Evolutionary conservation across 2,329 filamentous ascomycete genomes (phyloP), one percentile per base, ranked within the genome.

Genomic region (Mycogone perniciosa): DNA sequence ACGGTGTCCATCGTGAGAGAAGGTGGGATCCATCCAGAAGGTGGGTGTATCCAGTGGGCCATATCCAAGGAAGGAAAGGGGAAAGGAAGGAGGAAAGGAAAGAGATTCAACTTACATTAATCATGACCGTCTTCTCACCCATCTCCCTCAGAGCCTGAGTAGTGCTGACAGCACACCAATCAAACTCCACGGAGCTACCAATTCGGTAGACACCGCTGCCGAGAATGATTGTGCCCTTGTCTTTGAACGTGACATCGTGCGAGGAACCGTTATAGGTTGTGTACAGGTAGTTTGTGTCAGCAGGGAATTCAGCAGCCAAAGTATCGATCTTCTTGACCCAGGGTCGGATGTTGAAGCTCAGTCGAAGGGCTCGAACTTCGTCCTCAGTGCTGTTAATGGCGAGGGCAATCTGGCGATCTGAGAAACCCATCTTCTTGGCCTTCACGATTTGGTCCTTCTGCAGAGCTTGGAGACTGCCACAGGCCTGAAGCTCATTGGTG

Each of bases 291-390:
- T 96, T 96, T 54, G 91, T 96, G 59, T 93, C 80, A 39, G 90
- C 91, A 31, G 91, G 91, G 76, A 96, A 96, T 71, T 99, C 93
- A 39, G 93, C 93, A 60, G 93, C 93, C 54, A 99, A 80, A 20
- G 93, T 99, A 65, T 99, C 93, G 62, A 99, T 97, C 77, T 86
- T 95, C 85, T 97, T 99, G 52, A 99, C 93, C 81, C 89, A 99
- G 6, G 93, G 93, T 55, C 80, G 86, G 70, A 99, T 92, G 54
- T 88, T 89, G 67, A 96, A 93, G 68, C 83, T 80, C 74, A 88
- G 84, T 67, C 93, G 83, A 65, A 83, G 81, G 54, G 89, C 88
- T 57, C 93, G 89, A 52, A 97, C 91, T 63, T 93, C 83, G 60
- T 95, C 87, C 72, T 99, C 93, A 35, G 85, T 87, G 67, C 86